Conservation (phyloP, 164 flowering plant species). For the Pachysandra terminalis region DNA sequence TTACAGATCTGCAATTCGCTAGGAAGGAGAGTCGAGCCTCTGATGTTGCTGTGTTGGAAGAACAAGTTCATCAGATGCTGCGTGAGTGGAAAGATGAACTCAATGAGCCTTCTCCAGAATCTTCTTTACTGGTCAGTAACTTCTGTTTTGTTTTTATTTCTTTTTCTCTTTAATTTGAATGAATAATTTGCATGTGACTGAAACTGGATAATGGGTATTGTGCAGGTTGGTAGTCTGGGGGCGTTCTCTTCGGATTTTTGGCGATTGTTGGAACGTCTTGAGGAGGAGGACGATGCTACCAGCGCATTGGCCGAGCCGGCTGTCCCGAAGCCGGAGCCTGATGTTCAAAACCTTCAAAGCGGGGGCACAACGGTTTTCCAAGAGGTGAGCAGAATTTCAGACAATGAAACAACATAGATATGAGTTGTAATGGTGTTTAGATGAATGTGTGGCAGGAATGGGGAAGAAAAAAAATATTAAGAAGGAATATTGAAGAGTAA, state of each 20-base stretch:
- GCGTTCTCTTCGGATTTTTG: slow-evolving; percentile 20
- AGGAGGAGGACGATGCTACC: slow-evolving; percentile 30
- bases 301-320: slow-evolving; percentile 16
- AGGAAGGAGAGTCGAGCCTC: slow-evolving; percentile 29
- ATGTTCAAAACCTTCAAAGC: slow-evolving; percentile 7
- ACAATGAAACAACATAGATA: too few relatives aligned
- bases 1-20: slow-evolving; percentile 24
- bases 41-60: slow-evolving; percentile 28
- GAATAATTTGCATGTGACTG: not conserved
- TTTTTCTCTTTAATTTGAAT: too few relatives aligned
- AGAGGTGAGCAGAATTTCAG: slow-evolving; percentile 11
- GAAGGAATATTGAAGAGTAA: too few relatives aligned
- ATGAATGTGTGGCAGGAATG: too few relatives aligned
- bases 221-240: slow-evolving; percentile 24
- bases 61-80: slow-evolving; percentile 31
- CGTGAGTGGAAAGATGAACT: slow-evolving; percentile 37
- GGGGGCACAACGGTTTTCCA: not conserved
- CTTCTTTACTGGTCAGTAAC: slow-evolving; percentile 25
- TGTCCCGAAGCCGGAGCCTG: slow-evolving; percentile 17
- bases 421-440: too few relatives aligned
- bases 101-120: slow-evolving; percentile 28
- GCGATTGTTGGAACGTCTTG: slow-evolving; percentile 21
- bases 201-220: not conserved
- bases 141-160: not conserved
- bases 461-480: too few relatives aligned